Evolutionary conservation across 2,329 filamentous ascomycete species (phyloP).

Genomic region (Trichoderma oligosporum): DNA sequence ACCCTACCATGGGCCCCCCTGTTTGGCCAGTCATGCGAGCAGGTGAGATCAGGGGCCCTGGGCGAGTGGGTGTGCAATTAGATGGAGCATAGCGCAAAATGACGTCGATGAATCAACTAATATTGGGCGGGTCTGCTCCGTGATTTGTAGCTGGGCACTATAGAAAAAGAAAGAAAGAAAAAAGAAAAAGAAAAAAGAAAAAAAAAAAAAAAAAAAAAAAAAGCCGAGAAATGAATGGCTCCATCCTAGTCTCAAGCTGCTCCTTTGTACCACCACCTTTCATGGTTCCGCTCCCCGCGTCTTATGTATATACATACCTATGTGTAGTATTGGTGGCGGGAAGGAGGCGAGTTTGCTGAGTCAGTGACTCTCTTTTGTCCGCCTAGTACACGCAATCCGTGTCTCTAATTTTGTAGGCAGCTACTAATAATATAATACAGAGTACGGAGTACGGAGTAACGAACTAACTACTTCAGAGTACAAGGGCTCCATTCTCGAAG

Average conservation of each 20-base stretch:
- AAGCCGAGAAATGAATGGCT: not conserved
- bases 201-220: not conserved
- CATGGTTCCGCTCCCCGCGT: too few species aligned
- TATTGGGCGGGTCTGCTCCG: too few species aligned
- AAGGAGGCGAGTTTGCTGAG: not conserved
- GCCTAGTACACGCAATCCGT: not conserved
- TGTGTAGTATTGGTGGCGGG: not conserved
- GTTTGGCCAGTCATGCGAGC: conserved; percentile 16
- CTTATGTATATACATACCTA: too few species aligned
- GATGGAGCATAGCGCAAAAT: conserved; percentile 15
- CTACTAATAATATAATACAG: not conserved
- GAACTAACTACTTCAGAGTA: not conserved
- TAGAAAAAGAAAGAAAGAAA: not conserved
- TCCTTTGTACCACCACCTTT: not conserved
- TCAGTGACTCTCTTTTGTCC: not conserved
- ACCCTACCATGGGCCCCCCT: conserved; percentile 9
- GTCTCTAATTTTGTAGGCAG: not conserved
- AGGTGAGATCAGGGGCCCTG: conserved; percentile 12
- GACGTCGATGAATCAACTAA: conserved; percentile 18
- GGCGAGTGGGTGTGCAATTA: not conserved
- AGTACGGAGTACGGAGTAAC: not conserved
- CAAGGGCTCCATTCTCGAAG: not conserved
- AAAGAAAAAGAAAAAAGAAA: not conserved
- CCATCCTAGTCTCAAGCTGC: not conserved
- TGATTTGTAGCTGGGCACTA: conserved; percentile 15